Evolutionary conservation across 2,329 filamentous ascomycete species (phyloP).

Genomic region (Cladosporium velox): DNA sequence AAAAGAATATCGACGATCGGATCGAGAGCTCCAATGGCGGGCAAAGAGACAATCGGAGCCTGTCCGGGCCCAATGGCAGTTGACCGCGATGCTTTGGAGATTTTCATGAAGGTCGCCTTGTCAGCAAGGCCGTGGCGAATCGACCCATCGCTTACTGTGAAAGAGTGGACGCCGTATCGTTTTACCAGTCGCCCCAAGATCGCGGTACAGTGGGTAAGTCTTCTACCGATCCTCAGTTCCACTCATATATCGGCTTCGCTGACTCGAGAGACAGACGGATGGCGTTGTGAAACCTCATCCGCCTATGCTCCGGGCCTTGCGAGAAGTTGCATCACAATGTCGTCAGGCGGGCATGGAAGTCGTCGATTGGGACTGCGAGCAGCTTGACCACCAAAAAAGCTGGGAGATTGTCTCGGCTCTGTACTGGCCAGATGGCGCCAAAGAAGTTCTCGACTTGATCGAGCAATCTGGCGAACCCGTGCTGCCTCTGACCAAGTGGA

Average conservation of each 20-base stretch:
- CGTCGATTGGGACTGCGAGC: slow-evolving; percentile 48
- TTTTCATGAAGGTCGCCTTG: slow-evolving; percentile 18
- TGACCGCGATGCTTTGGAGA: slow-evolving; percentile 10
- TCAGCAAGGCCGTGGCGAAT: slow-evolving; percentile 13
- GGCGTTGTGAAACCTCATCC: slow-evolving; percentile 66
- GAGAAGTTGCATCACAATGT: slow-evolving; percentile 22
- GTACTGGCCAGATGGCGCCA: slow-evolving; percentile 63
- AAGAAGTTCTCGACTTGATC: slow-evolving; percentile 54
- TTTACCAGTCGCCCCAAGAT: slow-evolving; percentile 43
- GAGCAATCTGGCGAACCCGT: slow-evolving; percentile 59
- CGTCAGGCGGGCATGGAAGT: slow-evolving; percentile 53
- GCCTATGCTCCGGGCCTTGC: slow-evolving; percentile 60
- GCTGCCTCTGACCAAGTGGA: slow-evolving; percentile 60
- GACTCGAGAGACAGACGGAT: slow-evolving; percentile 48
- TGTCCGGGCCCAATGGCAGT: slow-evolving; percentile 17
- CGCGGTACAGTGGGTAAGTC: slow-evolving; percentile 57
- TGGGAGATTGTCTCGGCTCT: slow-evolving; percentile 51
- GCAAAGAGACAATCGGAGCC: slow-evolving; percentile 13
- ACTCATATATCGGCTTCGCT: background rate
- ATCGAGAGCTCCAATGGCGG: slow-evolving; percentile 7
- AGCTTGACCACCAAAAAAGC: slow-evolving; percentile 52
- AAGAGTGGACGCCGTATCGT: slow-evolving; percentile 13
- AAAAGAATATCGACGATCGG: slow-evolving; percentile 13
- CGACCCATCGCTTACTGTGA: slow-evolving; percentile 9
- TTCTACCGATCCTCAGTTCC: background rate